Base-by-base conservation (phyloP, 176 grass and related monocot genomes). In the Oryza coarctata region DNA sequence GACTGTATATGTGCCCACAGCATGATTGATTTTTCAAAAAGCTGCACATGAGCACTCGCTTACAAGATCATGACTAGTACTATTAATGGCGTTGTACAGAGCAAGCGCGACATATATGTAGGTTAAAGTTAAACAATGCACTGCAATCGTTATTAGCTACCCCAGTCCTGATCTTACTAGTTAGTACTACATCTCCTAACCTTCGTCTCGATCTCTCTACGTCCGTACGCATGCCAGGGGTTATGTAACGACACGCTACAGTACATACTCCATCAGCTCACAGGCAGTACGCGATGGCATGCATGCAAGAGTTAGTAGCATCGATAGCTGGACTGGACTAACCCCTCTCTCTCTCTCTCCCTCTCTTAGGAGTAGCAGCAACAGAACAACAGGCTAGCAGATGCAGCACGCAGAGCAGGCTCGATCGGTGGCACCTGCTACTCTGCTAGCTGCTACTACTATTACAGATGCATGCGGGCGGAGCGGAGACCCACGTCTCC, bases 371-470 rank as follows among this genome's bases (percentile, higher is more conserved):
- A 28, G 20, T 35, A 50, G 9, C 58, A 26, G 71, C 32, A 0
- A 49, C 47, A 64, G 26, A 40, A 10, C 6, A 66, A 43, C 38
- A 39, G 38, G 38, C 38, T 32, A 52, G 41, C 22, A 17, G 5
- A 44, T 7, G 22, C 44, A 14, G 68, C 74, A 20, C 5, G 74
- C 35, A 27, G 43, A 6, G 12, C 27, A 11, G 0, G 18, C 27
- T 27, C 26, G 12, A 52, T 65, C 75, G 80, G 18, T 87, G 78
- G 57, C 63, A 27, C 67, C 71, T 69, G 43, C 43, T 45, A 43
- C 38, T 39, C 38, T 39, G 38, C 38, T 39, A 39, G 36, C 36
- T 39, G 9, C 38, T 10, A 10, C 36, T 39, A 9, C 38, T 11
- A 1, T 9, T 39, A 7, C 38, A 39, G 77, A 61, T 44, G 68